Percentiles rank a stretch among this genome's conserved stretches.
Conservation (phyloP, 2,329 filamentous ascomycete species). For the Dothideomycetidae sp. region DNA sequence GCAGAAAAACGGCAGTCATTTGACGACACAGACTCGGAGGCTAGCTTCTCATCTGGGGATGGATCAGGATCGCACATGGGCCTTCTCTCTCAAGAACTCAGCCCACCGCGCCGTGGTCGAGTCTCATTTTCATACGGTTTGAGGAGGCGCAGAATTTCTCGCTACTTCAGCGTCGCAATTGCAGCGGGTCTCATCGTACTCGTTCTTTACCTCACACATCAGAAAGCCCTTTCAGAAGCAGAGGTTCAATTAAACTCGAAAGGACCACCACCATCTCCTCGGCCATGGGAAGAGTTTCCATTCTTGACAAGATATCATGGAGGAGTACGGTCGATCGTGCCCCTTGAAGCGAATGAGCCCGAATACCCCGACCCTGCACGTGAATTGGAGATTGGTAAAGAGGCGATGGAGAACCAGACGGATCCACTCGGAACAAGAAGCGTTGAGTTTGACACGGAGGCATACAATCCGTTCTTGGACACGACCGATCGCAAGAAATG, state of each 20-base stretch:
- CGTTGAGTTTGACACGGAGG: background rate
- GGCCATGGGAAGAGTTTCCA: slow-evolving; percentile 72
- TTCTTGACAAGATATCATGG: slow-evolving; percentile 85
- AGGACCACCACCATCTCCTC: slow-evolving; percentile 46
- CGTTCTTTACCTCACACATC: slow-evolving; percentile 55
- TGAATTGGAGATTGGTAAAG: slow-evolving; percentile 23
- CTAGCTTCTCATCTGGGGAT: slow-evolving; percentile 14
- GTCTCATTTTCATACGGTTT: slow-evolving; percentile 22
- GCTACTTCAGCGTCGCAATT: slow-evolving; percentile 63
- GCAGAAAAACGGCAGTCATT: slow-evolving; percentile 9
- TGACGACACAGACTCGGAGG: slow-evolving; percentile 7
- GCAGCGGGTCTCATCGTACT: slow-evolving; percentile 59
- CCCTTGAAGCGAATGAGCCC: slow-evolving; percentile 51
- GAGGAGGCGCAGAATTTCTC: slow-evolving; percentile 47
- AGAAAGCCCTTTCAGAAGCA: slow-evolving; percentile 29
- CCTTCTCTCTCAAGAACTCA: slow-evolving; percentile 12
- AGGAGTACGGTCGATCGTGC: slow-evolving; percentile 59
- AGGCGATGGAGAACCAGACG: slow-evolving; percentile 17
- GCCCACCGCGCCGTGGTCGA: background rate
- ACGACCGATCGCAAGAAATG: slow-evolving; percentile 33
- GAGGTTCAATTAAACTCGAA: slow-evolving; percentile 38
- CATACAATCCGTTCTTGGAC: background rate
- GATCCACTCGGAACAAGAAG: slow-evolving; percentile 24
- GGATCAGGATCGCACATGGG: slow-evolving; percentile 14
- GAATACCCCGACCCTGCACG: slow-evolving; percentile 60